Conservation (phyloP, 208 protist species). For the Angomonas ambiguus region DNA sequence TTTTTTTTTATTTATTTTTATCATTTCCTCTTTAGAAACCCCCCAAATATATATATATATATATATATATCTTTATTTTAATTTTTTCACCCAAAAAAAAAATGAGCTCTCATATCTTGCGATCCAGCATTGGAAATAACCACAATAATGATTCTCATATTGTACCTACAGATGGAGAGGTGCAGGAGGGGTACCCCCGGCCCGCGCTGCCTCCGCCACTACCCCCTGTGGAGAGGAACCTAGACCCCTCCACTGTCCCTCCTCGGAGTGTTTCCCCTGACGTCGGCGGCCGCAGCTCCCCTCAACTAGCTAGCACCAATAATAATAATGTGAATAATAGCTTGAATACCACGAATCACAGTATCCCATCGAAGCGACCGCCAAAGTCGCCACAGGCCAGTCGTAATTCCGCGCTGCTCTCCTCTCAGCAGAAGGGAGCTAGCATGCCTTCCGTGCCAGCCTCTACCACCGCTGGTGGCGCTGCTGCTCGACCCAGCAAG, state of each 20-base stretch:
- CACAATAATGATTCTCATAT: conserved; percentile 7
- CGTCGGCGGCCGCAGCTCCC: too few relatives aligned
- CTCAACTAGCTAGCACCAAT: not conserved
- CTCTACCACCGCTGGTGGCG: too few relatives aligned
- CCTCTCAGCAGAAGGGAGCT: too few relatives aligned
- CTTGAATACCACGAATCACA: not conserved
- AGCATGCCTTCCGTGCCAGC: too few relatives aligned
- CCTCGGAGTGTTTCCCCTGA: too few relatives aligned
- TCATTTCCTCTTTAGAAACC: conserved; percentile 2
- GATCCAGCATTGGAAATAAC: conserved; percentile 4
- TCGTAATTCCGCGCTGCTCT: not conserved
- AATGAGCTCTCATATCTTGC: not conserved
- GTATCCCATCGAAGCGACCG: not conserved
- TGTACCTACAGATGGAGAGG: conserved; percentile 16
- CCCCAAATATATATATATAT: too few relatives aligned
- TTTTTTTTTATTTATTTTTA: conserved; percentile 16
- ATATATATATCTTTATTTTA: not conserved
- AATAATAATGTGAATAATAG: not conserved
- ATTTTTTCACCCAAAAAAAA: not conserved
- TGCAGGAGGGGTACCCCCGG: conserved; percentile 19
- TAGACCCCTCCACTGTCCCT: too few relatives aligned
- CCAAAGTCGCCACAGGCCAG: conserved; percentile 1
- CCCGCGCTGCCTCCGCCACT: conserved; percentile 29
- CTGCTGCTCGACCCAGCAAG: too few relatives aligned
- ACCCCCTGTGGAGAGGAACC: not conserved